Conservation (phyloP, 805 yeast species). For the Isabelozyma gotoi region DNA sequence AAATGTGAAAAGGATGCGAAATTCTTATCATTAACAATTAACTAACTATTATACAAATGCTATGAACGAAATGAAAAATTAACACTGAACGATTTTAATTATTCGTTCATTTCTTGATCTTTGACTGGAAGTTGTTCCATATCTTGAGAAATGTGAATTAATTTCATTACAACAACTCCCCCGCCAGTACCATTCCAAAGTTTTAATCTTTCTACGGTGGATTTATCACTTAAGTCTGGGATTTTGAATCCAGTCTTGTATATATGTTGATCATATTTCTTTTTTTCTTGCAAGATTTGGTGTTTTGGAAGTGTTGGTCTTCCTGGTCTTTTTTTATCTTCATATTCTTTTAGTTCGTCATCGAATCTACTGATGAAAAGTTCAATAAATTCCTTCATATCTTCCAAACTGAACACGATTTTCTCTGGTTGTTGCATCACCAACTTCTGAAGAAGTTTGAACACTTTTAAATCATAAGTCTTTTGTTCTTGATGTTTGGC, state of each 20-base stretch:
- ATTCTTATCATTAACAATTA: no score
- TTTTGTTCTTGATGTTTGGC: constrained; percentile 56
- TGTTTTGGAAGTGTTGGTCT: constrained; percentile 80
- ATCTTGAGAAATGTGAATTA: constrained; percentile 35
- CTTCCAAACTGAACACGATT: constrained; percentile 49
- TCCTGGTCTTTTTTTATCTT: constrained; percentile 73
- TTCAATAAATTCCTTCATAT: constrained; percentile 60
- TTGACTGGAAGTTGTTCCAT: constrained; percentile 22
- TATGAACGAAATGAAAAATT: no score
- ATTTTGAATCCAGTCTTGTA: constrained; percentile 66
- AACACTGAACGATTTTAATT: background rate
- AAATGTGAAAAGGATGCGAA: background rate
- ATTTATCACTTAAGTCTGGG: constrained; percentile 68
- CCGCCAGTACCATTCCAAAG: constrained; percentile 85
- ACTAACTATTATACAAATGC: background rate
- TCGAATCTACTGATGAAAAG: constrained; percentile 68
- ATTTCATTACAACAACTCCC: constrained; percentile 63
- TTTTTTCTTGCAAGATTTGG: constrained; percentile 59
- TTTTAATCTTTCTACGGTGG: constrained; percentile 59
- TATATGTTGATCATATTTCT: constrained; percentile 59
- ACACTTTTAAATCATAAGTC: constrained; percentile 58
- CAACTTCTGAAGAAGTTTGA: constrained; percentile 54
- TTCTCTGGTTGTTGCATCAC: constrained; percentile 26
- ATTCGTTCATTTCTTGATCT: constrained; percentile 17
- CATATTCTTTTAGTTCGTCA: constrained; percentile 67